These are phyloP conservation scores for Passalora sequoiae DNA, from an alignment of 2,329 filamentous ascomycete genomes.

Conservation along the genomic window DNA sequence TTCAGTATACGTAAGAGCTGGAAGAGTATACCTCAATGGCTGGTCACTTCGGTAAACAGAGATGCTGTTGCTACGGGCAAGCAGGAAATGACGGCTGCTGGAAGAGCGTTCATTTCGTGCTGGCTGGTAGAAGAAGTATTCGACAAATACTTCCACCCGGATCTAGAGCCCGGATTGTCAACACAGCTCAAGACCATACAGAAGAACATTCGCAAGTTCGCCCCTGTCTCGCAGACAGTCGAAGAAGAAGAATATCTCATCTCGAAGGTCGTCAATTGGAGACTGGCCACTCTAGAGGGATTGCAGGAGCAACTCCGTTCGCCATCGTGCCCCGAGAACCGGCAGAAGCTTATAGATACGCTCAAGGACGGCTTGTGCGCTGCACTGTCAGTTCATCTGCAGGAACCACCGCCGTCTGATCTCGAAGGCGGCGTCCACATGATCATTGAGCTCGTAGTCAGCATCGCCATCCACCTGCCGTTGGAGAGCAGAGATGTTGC, in stretches of 20 bases:
- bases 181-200: slow-evolving; percentile 79
- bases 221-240: slow-evolving; percentile 66
- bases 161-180: slow-evolving; percentile 71
- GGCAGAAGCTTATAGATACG: slow-evolving; percentile 49
- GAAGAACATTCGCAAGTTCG: slow-evolving; percentile 74
- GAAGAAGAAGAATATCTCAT: slow-evolving; percentile 88
- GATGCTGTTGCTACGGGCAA: slow-evolving; percentile 83
- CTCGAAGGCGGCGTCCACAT: slow-evolving; percentile 84
- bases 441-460: slow-evolving; percentile 87
- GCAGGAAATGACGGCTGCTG: slow-evolving; percentile 96
- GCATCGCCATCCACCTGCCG: slow-evolving; percentile 78
- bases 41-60: slow-evolving; percentile 72
- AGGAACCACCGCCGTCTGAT: slow-evolving; percentile 70
- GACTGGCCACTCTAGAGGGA: slow-evolving; percentile 89
- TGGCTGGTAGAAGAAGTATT: slow-evolving; percentile 93
- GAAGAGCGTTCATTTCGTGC: slow-evolving; percentile 77
- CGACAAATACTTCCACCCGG: slow-evolving; percentile 86
- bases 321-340: slow-evolving; percentile 60
- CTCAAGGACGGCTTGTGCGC: slow-evolving; percentile 67
- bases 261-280: slow-evolving; percentile 85
- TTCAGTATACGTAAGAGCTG: slow-evolving; percentile 97
- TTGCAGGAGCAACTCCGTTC: slow-evolving; percentile 65
- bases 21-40: slow-evolving; percentile 73
- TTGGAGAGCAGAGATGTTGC: slow-evolving; percentile 86
- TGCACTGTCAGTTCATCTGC: slow-evolving; percentile 66